These are phyloP conservation scores for Suhomyces maxii DNA, from an alignment of 1,139 yeast species.

Conservation along the genomic window DNA sequence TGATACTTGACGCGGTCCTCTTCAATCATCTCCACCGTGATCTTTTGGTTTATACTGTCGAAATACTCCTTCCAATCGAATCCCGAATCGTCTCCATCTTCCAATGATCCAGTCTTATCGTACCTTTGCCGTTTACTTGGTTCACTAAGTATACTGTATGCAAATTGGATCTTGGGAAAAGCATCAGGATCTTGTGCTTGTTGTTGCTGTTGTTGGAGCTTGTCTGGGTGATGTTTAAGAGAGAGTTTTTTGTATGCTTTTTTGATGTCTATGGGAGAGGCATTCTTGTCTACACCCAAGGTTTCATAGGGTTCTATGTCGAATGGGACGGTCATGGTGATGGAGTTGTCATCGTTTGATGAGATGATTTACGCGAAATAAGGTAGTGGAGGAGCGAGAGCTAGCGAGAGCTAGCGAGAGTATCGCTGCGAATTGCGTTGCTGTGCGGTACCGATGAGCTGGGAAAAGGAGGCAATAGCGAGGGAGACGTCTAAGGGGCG, in stretches of 20 bases:
- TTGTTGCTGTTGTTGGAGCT: conserved; percentile 44
- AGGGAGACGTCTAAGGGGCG: too few species aligned
- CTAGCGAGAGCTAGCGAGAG: background rate
- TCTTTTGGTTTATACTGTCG: conserved; percentile 54
- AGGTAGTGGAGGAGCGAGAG: background rate
- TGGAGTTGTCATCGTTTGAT: background rate
- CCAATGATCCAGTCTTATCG: conserved; percentile 68
- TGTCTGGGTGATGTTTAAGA: conserved; percentile 78
- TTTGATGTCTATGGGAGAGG: conserved; percentile 59
- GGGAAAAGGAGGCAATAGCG: too few species aligned
- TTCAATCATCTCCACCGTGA: conserved; percentile 72
- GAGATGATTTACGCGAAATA: background rate
- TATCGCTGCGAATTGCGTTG: too few species aligned
- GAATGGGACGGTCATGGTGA: conserved; percentile 9
- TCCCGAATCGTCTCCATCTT: conserved; percentile 45
- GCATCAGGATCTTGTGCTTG: conserved; percentile 35
- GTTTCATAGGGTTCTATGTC: conserved; percentile 69
- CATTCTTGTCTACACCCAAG: conserved; percentile 42
- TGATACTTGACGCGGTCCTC: conserved; percentile 68
- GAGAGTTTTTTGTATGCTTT: conserved; percentile 73
- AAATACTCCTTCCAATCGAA: conserved; percentile 70
- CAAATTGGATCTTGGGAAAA: conserved; percentile 74
- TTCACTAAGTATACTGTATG: conserved; percentile 71
- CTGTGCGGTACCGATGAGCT: too few species aligned
- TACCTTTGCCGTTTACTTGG: conserved; percentile 53